Percentiles rank a stretch among this genome's conserved stretches.
These are phyloP conservation scores for Dothistroma septosporum DNA, from an alignment of 2,329 filamentous ascomycete genomes.

Conservation along the genomic window DNA sequence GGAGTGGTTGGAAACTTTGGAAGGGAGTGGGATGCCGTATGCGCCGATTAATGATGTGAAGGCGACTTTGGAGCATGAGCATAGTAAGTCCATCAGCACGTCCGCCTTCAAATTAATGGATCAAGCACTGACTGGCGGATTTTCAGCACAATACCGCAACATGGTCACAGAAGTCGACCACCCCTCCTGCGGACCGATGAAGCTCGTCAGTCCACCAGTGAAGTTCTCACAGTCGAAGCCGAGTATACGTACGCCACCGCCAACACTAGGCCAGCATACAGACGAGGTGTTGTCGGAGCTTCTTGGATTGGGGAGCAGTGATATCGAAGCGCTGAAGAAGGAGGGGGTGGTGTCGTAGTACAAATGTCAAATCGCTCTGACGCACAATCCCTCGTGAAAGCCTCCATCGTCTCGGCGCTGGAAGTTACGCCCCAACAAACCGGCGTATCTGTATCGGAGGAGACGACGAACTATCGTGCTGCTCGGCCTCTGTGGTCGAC, in stretches of 20 bases:
- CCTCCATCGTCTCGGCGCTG: not conserved
- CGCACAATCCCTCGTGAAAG: too few species aligned
- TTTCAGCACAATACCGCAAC: slow-evolving; percentile 61
- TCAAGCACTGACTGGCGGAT: not conserved
- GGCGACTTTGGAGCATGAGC: slow-evolving; percentile 74
- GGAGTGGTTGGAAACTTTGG: slow-evolving; percentile 81
- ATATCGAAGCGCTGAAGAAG: slow-evolving; percentile 60
- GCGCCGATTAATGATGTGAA: slow-evolving; percentile 93
- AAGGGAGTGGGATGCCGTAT: slow-evolving; percentile 91
- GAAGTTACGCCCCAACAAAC: too few species aligned
- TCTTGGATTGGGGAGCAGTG: slow-evolving; percentile 55
- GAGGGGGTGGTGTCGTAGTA: slow-evolving; percentile 58
- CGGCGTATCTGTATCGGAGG: not conserved
- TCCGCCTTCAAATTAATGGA: too few species aligned
- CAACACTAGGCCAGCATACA: slow-evolving; percentile 82
- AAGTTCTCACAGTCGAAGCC: slow-evolving; percentile 86
- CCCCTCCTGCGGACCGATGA: slow-evolving; percentile 74
- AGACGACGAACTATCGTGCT: too few species aligned
- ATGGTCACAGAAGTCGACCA: slow-evolving; percentile 93
- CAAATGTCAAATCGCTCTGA: too few species aligned
- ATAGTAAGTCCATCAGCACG: slow-evolving; percentile 60
- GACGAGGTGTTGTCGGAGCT: slow-evolving; percentile 66
- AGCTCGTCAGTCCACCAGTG: slow-evolving; percentile 87
- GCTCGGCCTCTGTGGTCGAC: too few species aligned
- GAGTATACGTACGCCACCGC: slow-evolving; percentile 71